These are phyloP conservation scores for Coniochaeta sp. DNA, from an alignment of 2,329 filamentous ascomycete species.

Conservation along the genomic window DNA sequence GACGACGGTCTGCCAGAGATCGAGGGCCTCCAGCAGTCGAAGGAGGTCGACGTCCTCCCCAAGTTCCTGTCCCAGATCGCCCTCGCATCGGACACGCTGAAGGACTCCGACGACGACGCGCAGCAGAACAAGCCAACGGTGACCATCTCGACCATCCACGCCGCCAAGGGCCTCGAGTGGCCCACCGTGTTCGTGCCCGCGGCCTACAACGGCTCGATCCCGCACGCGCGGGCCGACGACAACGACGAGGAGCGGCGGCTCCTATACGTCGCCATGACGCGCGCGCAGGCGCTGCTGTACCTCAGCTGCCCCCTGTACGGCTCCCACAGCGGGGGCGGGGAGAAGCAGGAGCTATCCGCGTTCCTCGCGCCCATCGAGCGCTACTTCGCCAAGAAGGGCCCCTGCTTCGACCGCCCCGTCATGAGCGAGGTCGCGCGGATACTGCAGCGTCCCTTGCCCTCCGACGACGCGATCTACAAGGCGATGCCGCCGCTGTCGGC, in stretches of 20 bases:
- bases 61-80: slow-evolving; percentile 86
- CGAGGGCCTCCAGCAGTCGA: slow-evolving; percentile 62
- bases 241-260: slow-evolving; percentile 79
- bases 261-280: slow-evolving; percentile 94
- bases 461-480: slow-evolving; percentile 45
- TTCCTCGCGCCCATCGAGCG: slow-evolving; percentile 59
- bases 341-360: slow-evolving; percentile 58
- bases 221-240: slow-evolving; percentile 81
- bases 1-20: slow-evolving; percentile 58
- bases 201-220: slow-evolving; percentile 83
- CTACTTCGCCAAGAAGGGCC: slow-evolving; percentile 53
- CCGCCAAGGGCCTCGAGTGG: slow-evolving; percentile 94
- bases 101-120: slow-evolving; percentile 50
- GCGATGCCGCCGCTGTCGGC: slow-evolving; percentile 44
- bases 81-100: slow-evolving; percentile 72
- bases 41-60: slow-evolving; percentile 58
- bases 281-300: slow-evolving; percentile 80
- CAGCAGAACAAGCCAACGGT: slow-evolving; percentile 55
- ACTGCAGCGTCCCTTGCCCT: slow-evolving; percentile 54
- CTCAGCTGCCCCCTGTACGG: slow-evolving; percentile 71
- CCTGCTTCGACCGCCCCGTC: slow-evolving; percentile 56
- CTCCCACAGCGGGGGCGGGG: slow-evolving; percentile 42
- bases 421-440: slow-evolving; percentile 66
- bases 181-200: slow-evolving; percentile 89
- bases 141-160: slow-evolving; percentile 93